A percentile compares a stretch with the other conserved stretches of the same genome.
Conservation (phyloP, 1,284 basidiomycete genomes). For the Ganoderma multipileum region DNA sequence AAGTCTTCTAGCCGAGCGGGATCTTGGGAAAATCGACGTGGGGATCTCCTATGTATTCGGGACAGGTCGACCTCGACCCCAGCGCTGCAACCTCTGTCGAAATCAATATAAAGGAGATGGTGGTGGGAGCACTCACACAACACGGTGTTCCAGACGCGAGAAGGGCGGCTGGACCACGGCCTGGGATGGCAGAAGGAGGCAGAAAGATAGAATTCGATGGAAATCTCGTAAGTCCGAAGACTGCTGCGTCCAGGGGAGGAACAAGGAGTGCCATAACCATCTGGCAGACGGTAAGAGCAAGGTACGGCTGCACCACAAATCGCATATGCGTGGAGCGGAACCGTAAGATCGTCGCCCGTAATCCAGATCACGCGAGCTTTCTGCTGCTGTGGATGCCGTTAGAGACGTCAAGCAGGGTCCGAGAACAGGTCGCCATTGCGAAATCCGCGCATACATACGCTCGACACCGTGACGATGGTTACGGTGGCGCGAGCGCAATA, state of each 20-base stretch:
- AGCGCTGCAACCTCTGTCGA: not conserved
- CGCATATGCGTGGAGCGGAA: constrained; percentile 10
- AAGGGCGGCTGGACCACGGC: not conserved
- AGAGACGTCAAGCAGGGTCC: constrained; percentile 17
- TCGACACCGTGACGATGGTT: not conserved
- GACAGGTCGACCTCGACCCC: constrained; percentile 3
- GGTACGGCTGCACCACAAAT: constrained; percentile 6
- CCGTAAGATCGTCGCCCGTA: constrained; percentile 2
- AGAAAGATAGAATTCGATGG: not conserved
- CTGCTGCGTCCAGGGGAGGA: not conserved
- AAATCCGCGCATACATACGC: constrained; percentile 5
- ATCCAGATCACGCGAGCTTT: constrained; percentile 8
- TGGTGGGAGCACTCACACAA: not conserved
- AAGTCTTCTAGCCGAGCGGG: constrained; percentile 4
- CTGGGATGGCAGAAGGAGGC: not conserved
- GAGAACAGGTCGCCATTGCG: not conserved
- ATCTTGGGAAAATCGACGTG: constrained; percentile 3
- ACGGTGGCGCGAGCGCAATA: constrained; percentile 7
- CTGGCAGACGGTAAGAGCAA: not conserved
- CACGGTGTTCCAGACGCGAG: not conserved
- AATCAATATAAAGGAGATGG: constrained; percentile 1
- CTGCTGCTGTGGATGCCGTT: constrained; percentile 17
- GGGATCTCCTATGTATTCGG: constrained; percentile 5
- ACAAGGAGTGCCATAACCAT: not conserved
- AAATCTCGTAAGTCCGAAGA: constrained; percentile 1